phyloP scores from a whole-genome alignment of 2,329 filamentous ascomycete genomes.

The Pyrenochaeta sp. region DNA sequence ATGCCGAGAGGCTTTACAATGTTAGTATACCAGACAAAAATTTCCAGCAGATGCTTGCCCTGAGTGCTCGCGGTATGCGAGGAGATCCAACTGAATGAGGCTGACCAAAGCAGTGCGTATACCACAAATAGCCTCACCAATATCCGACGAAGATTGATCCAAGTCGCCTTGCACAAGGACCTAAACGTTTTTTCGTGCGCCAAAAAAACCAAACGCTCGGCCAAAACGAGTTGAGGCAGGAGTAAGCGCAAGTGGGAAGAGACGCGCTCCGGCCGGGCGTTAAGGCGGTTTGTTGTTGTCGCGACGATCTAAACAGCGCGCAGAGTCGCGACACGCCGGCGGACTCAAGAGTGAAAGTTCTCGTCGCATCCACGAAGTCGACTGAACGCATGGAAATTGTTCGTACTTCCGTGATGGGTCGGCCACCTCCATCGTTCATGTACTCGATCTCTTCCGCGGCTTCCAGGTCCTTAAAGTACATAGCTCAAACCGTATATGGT shows the following conservation, averaged over 20 bases:
- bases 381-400: neutral
- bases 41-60: neutral
- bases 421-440: neutral
- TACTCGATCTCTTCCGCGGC: neutral
- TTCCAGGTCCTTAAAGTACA: neutral
- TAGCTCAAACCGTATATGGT: neutral
- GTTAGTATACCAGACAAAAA: neutral
- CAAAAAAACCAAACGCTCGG: neutral
- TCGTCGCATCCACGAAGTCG: neutral
- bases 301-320: conserved; percentile 5
- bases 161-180: neutral
- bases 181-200: neutral
- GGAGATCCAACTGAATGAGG: neutral
- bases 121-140: neutral
- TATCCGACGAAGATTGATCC: neutral
- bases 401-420: neutral
- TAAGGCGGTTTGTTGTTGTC: conserved; percentile 13
- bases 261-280: conserved; percentile 16
- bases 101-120: neutral
- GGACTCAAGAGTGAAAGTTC: conserved; percentile 6
- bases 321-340: conserved; percentile 1
- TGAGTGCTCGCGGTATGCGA: neutral
- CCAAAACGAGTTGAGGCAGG: conserved; percentile 5
- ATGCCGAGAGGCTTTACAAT: conserved; percentile 2
- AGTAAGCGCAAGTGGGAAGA: neutral